Base-by-base conservation (phyloP, 306 rosid species). In the Sphenostylis stenocarpa region DNA sequence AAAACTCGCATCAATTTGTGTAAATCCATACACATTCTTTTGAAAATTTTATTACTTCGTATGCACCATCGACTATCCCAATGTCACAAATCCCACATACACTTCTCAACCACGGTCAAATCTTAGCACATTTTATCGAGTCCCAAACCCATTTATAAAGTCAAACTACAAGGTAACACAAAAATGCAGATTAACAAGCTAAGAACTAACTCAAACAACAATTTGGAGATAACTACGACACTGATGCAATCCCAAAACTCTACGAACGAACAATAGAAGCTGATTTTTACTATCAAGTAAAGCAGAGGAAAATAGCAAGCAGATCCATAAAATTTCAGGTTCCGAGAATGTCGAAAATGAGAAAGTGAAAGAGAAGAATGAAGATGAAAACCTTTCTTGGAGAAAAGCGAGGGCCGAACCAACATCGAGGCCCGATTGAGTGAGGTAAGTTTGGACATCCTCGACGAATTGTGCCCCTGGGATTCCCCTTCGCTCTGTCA, bases 381-480 rank as follows among this genome's bases (percentile, higher is more conserved):
- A 10, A 45, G 19, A 16, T 20, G 34, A 49, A 44, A 12, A 91
- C 98, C 97, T 90, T 84, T 94, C 97, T 87, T 94, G 98, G 56
- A 94, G 96, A 63, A 94, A 91, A 52, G 97, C 90, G 51, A 94
- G 93, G 77, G 98, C 86, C 2, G 97, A 90, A 65, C 85, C 87
- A 67, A 87, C 96, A 26, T 94, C 96, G 72, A 91, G 91, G 15
- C 89, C 92, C 16, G 76, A 79, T 33, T 91, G 93, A 16, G 85
- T 65, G 80, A 91, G 98, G 81, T 88, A 91, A 16, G 88, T 91
- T 70, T 90, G 94, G 41, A 94, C 98, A 72, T 94, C 98, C 33
- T 91, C 96, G 0, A 94, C 97, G 75, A 94, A 91, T 81, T 88
- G 98, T 64, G 98, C 94, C 23, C 91, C 93, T n/a, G 97, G 96